Evolutionary conservation across 2,329 filamentous ascomycete genomes (phyloP), one percentile per base, ranked within the genome.

Genomic region (Claviceps digitariae): DNA sequence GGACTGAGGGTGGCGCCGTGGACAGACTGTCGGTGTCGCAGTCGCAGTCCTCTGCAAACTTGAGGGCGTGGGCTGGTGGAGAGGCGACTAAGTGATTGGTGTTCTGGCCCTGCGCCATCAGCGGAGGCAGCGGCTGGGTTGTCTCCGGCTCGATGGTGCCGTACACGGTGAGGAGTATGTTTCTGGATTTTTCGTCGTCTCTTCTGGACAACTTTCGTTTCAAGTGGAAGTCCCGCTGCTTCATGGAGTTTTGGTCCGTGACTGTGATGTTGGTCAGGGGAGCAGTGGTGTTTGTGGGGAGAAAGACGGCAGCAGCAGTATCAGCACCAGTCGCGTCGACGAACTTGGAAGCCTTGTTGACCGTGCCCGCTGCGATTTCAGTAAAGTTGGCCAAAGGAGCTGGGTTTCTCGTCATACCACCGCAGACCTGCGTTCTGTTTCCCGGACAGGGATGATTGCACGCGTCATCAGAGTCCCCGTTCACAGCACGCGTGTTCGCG

Each of bases 151-250:
- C 55, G 13, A 71, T 56, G 52, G 66, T 62, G 46, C 64, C 72
- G 62, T 76, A 77, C 13, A 76, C 61, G 2, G 69, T 74, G 20
- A 76, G 64, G 7, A 75, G 65, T 65, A 58, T 62, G 53, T 57
- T 56, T 0, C 58, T 56, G 65, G 62, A 2, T n/a, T n/a, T n/a
- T n/a, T 38, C 13, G 9, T 60, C 59, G 13, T 65, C 66, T 34
- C 64, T 64, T 31, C 62, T n/a, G 61, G 7, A 54, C 57, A 17
- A 48, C 13, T 31, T 48, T 25, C 12, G 41, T 13, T n/a, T 52
- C 25, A n/a, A 27, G n/a, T 25, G 45, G 15, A 48, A 34, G 20
- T 2, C 9, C 7, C 27, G 31, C 40, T 31, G 31, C 6, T 44
- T 38, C 6, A 38, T 50, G 3, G 25, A 27, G 4, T 31, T 46